phyloP scores from a whole-genome alignment of 106 monocot genomes.

The Iris macrosiphon region DNA sequence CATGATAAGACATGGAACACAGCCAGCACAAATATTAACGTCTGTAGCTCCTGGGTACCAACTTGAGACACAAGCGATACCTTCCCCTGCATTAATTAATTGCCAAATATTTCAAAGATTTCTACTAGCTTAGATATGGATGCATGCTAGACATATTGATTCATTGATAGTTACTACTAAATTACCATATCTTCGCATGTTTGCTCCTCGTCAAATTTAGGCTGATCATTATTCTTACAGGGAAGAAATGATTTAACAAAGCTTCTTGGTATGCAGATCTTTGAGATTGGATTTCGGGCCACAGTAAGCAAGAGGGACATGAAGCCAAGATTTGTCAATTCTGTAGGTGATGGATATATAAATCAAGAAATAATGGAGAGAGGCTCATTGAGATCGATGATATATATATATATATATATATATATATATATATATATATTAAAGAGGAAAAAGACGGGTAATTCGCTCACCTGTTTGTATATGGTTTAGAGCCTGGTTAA shows the following conservation, averaged over 20 bases:
- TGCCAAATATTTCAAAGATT: not conserved
- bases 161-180: not conserved
- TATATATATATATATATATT: not conserved
- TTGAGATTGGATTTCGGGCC: conserved; percentile 15
- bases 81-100: conserved; percentile 22
- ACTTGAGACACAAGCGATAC: conserved; percentile 20
- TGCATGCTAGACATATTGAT: not conserved
- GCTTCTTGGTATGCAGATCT: conserved; percentile 18
- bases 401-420: not conserved
- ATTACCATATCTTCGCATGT: conserved; percentile 4
- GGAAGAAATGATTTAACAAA: conserved; percentile 12
- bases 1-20: conserved; percentile 38
- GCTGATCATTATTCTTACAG: not conserved
- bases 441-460: not conserved
- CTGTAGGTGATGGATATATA: too few relatives aligned
- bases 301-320: conserved; percentile 17
- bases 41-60: conserved; percentile 29
- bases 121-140: not conserved
- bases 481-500: conserved; percentile 12
- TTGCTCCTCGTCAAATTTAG: not conserved
- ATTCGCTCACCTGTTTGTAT: conserved; percentile 14
- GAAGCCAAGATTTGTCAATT: conserved; percentile 21
- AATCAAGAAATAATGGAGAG: not conserved
- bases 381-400: not conserved
- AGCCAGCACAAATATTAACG: conserved; percentile 35